phyloP scores from a whole-genome alignment of 1,284 basidiomycete species.

The Wolfiporia cocos region DNA sequence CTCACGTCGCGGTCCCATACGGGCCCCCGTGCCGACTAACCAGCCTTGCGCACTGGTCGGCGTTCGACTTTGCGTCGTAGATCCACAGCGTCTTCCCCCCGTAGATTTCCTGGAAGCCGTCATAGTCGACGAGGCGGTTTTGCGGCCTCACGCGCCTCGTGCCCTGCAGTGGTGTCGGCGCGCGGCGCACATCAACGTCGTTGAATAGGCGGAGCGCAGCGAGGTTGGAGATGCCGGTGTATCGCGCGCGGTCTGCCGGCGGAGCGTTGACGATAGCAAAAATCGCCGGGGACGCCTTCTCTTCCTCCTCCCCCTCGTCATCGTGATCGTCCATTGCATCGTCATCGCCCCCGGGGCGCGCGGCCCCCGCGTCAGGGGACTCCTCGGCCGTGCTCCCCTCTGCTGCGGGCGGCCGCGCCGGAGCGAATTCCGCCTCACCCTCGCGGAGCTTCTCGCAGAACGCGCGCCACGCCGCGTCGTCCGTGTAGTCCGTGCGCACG shows the following conservation, averaged over 20 bases:
- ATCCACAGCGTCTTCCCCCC: slow-evolving; percentile 65
- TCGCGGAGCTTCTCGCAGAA: slow-evolving; percentile 46
- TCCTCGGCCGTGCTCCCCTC: slow-evolving; percentile 20
- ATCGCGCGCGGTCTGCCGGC: slow-evolving; percentile 30
- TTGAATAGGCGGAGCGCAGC: slow-evolving; percentile 61
- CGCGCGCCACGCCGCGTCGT: slow-evolving; percentile 56
- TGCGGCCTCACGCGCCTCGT: slow-evolving; percentile 38
- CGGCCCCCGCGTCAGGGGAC: slow-evolving; percentile 8
- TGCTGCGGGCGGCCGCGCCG: slow-evolving; percentile 15
- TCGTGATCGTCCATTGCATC: slow-evolving; percentile 29
- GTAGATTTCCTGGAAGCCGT: slow-evolving; percentile 72
- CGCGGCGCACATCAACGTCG: slow-evolving; percentile 53
- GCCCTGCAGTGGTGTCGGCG: slow-evolving; percentile 40
- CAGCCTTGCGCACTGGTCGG: slow-evolving; percentile 56
- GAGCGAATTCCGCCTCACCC: slow-evolving; percentile 43
- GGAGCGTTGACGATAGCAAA: slow-evolving; percentile 48
- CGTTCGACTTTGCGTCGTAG: slow-evolving; percentile 61
- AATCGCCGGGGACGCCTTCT: slow-evolving; percentile 25
- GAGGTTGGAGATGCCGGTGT: slow-evolving; percentile 56
- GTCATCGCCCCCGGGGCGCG: slow-evolving; percentile 9
- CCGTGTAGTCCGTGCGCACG: slow-evolving; percentile 60
- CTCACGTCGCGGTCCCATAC: slow-evolving; percentile 73
- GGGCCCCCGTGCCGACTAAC: slow-evolving; percentile 49
- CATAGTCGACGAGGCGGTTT: slow-evolving; percentile 55
- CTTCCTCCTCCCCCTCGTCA: slow-evolving; percentile 24